Percentiles rank a stretch among this genome's conserved stretches.
Conservation (phyloP, 164 flowering plant genomes). For the Vitis amurensis region DNA sequence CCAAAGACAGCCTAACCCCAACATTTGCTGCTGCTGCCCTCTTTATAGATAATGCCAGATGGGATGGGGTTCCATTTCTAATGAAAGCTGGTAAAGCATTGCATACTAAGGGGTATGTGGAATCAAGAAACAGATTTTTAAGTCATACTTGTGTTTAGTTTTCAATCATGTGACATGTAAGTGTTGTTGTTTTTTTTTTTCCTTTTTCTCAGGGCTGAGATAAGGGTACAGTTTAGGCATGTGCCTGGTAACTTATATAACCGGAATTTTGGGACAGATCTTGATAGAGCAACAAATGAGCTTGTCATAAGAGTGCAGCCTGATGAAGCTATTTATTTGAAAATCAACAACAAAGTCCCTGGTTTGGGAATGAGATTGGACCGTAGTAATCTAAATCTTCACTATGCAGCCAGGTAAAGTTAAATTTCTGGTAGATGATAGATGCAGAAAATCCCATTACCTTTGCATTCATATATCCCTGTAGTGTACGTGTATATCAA, state of each 20-base stretch:
- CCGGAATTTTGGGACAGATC: slow-evolving; percentile 70
- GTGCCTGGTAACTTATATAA: slow-evolving; percentile 92
- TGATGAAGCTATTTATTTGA: slow-evolving; percentile 94
- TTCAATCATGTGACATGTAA: background rate
- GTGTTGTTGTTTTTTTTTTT: background rate
- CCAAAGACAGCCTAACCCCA: slow-evolving; percentile 77
- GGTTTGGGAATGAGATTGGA: slow-evolving; percentile 93
- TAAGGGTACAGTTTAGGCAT: slow-evolving; percentile 91
- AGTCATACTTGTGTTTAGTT: background rate
- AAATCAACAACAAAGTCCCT: slow-evolving; percentile 94
- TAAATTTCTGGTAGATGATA: background rate
- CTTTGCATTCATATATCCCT: too few species aligned
- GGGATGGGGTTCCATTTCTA: slow-evolving; percentile 98
- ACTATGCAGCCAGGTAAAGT: slow-evolving; percentile 79
- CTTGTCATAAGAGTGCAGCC: slow-evolving; percentile 95
- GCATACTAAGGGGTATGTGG: slow-evolving; percentile 59
- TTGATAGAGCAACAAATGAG: slow-evolving; percentile 86
- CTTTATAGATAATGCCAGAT: slow-evolving; percentile 90
- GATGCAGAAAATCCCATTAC: too few species aligned
- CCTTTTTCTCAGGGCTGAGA: slow-evolving; percentile 66
- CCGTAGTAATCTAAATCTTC: slow-evolving; percentile 81
- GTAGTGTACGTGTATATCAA: too few species aligned
- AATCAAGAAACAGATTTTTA: background rate
- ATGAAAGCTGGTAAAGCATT: slow-evolving; percentile 99
- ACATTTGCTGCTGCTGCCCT: slow-evolving; percentile 98